Conservation (phyloP, 208 protist species). For the Trypanosoma cruzi region DNA sequence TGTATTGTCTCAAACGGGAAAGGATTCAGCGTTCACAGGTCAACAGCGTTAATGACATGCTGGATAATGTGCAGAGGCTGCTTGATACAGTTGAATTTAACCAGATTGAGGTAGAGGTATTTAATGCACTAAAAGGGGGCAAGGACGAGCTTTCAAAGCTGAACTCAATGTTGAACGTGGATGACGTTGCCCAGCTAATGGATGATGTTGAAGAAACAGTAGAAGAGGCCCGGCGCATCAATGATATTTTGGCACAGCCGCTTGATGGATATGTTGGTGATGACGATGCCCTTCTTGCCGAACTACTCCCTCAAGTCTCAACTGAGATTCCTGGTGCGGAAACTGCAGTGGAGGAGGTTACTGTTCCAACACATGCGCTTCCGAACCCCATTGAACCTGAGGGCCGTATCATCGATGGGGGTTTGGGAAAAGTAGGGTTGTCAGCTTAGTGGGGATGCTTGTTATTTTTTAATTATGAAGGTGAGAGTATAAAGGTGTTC, state of each 20-base stretch:
- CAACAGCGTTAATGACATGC: slow-evolving; percentile 56
- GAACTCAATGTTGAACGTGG: slow-evolving; percentile 85
- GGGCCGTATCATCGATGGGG: background rate
- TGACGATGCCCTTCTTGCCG: slow-evolving; percentile 67
- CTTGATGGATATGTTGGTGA: slow-evolving; percentile 42
- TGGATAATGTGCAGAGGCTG: slow-evolving; percentile 78
- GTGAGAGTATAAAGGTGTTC: background rate
- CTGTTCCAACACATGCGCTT: slow-evolving; percentile 22
- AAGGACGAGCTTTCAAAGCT: slow-evolving; percentile 74
- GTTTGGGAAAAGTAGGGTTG: background rate
- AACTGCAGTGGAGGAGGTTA: background rate
- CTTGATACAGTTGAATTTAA: slow-evolving; percentile 81
- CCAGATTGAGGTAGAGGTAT: slow-evolving; percentile 76
- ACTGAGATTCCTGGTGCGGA: background rate
- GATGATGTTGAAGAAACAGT: slow-evolving; percentile 71
- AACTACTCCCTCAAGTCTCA: slow-evolving; percentile 28
- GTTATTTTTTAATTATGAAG: background rate
- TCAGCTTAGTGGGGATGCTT: slow-evolving; percentile 1
- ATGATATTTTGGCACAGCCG: slow-evolving; percentile 58
- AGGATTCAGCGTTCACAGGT: slow-evolving; percentile 63
- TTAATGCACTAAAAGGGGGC: slow-evolving; percentile 64
- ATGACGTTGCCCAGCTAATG: slow-evolving; percentile 84
- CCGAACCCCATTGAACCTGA: background rate
- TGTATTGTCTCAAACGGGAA: slow-evolving; percentile 85
- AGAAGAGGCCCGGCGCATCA: slow-evolving; percentile 68